Base-by-base conservation (phyloP, 2,329 filamentous ascomycete genomes). In the Phaeoacremonium minimum region DNA sequence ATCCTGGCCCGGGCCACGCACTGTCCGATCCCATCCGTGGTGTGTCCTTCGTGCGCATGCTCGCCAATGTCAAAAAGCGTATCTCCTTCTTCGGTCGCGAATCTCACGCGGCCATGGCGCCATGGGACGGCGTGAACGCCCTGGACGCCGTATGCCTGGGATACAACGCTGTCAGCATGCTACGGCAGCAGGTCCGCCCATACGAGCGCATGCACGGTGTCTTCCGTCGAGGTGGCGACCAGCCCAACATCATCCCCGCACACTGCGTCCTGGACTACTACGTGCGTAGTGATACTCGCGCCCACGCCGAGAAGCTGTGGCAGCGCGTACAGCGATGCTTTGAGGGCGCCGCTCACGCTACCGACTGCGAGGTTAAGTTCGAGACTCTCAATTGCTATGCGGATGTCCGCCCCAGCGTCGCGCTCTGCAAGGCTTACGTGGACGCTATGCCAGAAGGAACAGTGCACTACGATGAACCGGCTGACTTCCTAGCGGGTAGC, bases 61-160 rank as follows among this genome's bases (percentile, higher is more conserved):
- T 55, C 8, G 50, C 52, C 38, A 55, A 55, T 30, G 48, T 58
- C 36, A 58, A 57, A 44, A 49, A 48, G 46, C 42, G 50, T 26
- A 60, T 64, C 31, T 58, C 61, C 42, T 73, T 69, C 39, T 56
- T 51, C 0, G 71, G 69, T 6, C 55, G 57, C 28, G 62, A 64
- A 30, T 63, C 71, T 0, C 71, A 75, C 36, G 70, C 71, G 0
- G 63, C 63, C 12, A 61, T 64, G 9, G 63, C 63, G 9, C 71
- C 70, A 0, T 73, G 69, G 68, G 60, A 71, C 14, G 70, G 71
- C 4, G 49, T 65, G 33, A 75, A 75, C 44, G 70, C 70, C 0
- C 58, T 73, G 3, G 71, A 75, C 42, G 70, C 69, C 7, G 48
- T 70, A 8, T 63, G 71, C 1, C 44, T 59, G 6, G 52, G 55